Evolutionary conservation across 352 stramenopile species (phyloP).

Genomic region (Phytopythium vexans): DNA sequence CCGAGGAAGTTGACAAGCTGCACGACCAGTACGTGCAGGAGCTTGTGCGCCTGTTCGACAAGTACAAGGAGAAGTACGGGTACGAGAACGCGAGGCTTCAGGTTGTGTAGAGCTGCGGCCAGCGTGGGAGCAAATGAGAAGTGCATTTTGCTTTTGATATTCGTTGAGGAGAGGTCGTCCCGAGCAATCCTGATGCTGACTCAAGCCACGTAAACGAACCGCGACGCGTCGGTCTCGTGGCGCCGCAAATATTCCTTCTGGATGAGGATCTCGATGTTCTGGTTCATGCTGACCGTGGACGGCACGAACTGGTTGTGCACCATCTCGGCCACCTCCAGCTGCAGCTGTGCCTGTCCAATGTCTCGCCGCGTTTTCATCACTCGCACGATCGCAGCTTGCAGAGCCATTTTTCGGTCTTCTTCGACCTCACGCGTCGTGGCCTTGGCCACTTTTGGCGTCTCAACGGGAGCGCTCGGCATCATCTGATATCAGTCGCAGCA

Average conservation of each 20-base stretch:
- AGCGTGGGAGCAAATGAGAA: neutral
- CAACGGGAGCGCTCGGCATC: conserved; percentile 61
- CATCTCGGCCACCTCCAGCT: conserved; percentile 70
- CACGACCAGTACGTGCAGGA: conserved; percentile 65
- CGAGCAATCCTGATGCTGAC: neutral
- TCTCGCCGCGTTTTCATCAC: conserved; percentile 83
- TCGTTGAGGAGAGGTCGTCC: neutral
- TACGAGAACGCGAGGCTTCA: conserved; percentile 53
- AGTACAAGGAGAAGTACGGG: conserved; percentile 80
- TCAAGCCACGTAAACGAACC: conserved; percentile 74
- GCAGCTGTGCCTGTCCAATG: conserved; percentile 54
- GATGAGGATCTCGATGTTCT: conserved; percentile 82
- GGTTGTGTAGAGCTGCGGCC: conserved; percentile 35
- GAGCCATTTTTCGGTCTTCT: conserved; percentile 86
- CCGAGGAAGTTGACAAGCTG: conserved; percentile 64
- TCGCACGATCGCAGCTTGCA: conserved; percentile 81
- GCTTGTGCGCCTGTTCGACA: conserved; percentile 76
- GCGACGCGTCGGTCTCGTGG: conserved; percentile 53
- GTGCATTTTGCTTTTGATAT: neutral
- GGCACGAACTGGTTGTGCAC: conserved; percentile 75
- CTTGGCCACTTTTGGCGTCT: conserved; percentile 59
- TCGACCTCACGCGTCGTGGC: conserved; percentile 64
- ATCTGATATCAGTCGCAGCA: conserved; percentile 3
- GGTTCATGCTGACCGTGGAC: conserved; percentile 49
- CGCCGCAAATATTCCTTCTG: conserved; percentile 82